Base-by-base conservation (phyloP, 2,329 filamentous ascomycete species). In the Anthostomella pinea region DNA sequence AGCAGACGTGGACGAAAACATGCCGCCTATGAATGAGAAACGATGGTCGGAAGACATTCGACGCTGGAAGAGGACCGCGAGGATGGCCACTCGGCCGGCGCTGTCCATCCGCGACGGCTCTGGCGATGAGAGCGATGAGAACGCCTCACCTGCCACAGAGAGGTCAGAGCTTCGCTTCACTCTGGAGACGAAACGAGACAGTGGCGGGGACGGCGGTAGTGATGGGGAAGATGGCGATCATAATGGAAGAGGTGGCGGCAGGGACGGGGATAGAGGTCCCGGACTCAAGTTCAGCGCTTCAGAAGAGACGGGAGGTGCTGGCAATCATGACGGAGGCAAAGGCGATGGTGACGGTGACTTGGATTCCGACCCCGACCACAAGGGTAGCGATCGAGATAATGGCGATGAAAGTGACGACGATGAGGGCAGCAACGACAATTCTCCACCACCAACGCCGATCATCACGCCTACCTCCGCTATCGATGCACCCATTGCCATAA, bases 1-100 rank as follows among this genome's bases (percentile, higher is more conserved):
- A 35, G 35, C 40, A 19, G 20, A 29, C 35, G 9, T 25, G 24
- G 24, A 39, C 13, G 36, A 33, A 43, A 56, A 45, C 35, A 57
- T 57, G 54, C 49, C 52, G 38, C 43, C 53, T 32, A 44, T 41
- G 23, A 46, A 36, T 38, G 35, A 31, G 25, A 45, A 30, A 35
- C 41, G 38, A 46, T 41, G 36, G 34, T 23, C 44, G 15, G 39
- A 39, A 34, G 34, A 46, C 18, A 35, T 34, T 37, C 37, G 39
- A 37, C 31, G 29, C 42, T 47, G 39, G 39, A 43, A 28, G 24
- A 41, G 31, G 17, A 39, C 43, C 26, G 23, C 33, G 13, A 49
- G 41, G 17, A 39, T 30, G 28, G 27, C 30, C 25, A 40, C 30
- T 18, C 30, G 36, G 30, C 49, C 49, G 22, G 39, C 32, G 18